Evolutionary conservation across 495 filamentous ascomycete species (phyloP).

Genomic region (Neurospora tetraspora): DNA sequence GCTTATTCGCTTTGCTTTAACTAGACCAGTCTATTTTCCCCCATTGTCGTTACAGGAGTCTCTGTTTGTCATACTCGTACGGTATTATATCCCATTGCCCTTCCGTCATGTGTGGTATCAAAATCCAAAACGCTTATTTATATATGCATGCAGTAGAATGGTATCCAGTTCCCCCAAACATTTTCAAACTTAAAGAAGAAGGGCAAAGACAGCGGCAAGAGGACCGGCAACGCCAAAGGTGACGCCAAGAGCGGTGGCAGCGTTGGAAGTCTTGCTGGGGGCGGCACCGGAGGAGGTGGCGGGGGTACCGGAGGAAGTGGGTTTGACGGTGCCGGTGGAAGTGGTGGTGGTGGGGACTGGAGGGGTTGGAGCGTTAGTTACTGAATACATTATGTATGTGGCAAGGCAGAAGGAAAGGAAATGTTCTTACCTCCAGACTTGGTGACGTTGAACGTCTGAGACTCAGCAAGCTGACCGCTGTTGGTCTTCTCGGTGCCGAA

Average conservation of each 20-base stretch:
- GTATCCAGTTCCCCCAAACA: background rate
- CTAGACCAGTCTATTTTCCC: background rate
- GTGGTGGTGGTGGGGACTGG: slow-evolving; percentile 7
- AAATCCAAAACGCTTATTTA: background rate
- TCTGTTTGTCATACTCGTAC: background rate
- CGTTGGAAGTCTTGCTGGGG: background rate
- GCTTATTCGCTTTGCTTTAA: background rate
- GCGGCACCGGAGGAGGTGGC: background rate
- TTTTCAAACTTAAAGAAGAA: slow-evolving; percentile 1
- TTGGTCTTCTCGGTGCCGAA: slow-evolving; percentile 2
- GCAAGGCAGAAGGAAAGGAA: background rate
- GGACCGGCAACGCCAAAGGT: slow-evolving; percentile 11
- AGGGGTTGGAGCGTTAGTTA: background rate
- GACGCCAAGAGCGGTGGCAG: slow-evolving; percentile 3
- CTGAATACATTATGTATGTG: background rate
- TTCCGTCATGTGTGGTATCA: background rate
- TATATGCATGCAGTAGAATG: background rate
- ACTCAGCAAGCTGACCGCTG: slow-evolving; percentile 11
- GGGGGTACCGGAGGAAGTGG: background rate
- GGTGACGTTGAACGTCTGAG: slow-evolving; percentile 12
- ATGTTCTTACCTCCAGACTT: slow-evolving; percentile 12
- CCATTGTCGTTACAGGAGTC: background rate
- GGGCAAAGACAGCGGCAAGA: slow-evolving; percentile 7
- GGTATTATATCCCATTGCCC: background rate
- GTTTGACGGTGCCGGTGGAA: background rate